Base-by-base conservation (phyloP, 768 basidiomycete genomes). In the Mycena vitilis region DNA sequence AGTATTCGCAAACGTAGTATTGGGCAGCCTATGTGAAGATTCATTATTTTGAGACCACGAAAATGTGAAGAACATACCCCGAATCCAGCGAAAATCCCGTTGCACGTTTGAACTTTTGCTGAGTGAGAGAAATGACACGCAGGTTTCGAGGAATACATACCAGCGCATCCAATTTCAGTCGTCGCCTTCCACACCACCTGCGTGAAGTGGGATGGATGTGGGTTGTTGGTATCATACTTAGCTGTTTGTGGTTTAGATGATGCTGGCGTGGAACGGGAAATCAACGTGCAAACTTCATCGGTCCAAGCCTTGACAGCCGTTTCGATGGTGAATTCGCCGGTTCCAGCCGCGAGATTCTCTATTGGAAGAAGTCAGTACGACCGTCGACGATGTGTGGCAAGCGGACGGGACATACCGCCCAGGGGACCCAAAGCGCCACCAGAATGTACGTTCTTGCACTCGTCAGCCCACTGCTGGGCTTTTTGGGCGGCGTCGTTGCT, bases 181-280 rank as follows among this genome's bases (percentile, higher is more conserved):
- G 87, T 85, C 8, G 77, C 81, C 77, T 93, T 92, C 91, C 92
- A 93, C 11, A 93, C 91, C 8, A 91, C 85, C 76, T 92, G 91
- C 12, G 92, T 93, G 74, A 89, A 93, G 75, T 93, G 92, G 55
- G 89, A 91, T 18, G 85, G 73, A 45, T 77, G 69, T 2, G 91
- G 91, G 76, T 87, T 87, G 73, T 73, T 82, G 42, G 89, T 79
- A 71, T 89, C 71, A 74, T 91, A 92, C 44, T 86, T 70, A 2
- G 83, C 89, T 91, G 71, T 20, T 52, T 63, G 60, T 8, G 23
- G n/a, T 63, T 49, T 23, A 57, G 57, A 4, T 23, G 23, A 20
- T n/a, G 11, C 11, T 7, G 11, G 34, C 30, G 20, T 30, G 30
- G 30, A 5, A 54, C 5, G 51, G 15, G 30, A 12, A 22, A 57